Percentiles rank a stretch among this genome's conserved stretches.
phyloP scores from a whole-genome alignment of 495 filamentous ascomycete species.

The Parathielavia appendiculata region DNA sequence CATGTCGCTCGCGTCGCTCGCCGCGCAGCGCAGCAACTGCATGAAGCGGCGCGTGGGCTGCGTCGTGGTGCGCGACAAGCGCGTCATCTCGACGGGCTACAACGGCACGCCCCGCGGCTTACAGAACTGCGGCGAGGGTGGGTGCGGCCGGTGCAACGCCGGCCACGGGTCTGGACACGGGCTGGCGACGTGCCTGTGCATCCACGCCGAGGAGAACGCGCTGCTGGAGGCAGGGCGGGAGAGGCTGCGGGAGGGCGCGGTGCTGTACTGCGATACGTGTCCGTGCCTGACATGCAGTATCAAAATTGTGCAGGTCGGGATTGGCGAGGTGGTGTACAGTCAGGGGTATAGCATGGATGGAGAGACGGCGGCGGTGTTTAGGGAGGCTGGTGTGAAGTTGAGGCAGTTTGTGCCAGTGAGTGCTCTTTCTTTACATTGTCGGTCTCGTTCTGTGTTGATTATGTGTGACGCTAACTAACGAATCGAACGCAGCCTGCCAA shows the following conservation, averaged over 20 bases:
- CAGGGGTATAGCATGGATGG: slow-evolving; percentile 91
- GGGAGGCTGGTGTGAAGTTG: slow-evolving; percentile 67
- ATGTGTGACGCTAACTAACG: not conserved
- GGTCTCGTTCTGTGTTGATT: not conserved
- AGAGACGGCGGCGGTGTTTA: slow-evolving; percentile 73
- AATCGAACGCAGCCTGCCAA: slow-evolving; percentile 43
- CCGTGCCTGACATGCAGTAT: slow-evolving; percentile 98
- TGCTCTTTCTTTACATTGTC: slow-evolving; percentile 15
- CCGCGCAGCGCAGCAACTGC: slow-evolving; percentile 88
- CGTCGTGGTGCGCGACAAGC: slow-evolving; percentile 81
- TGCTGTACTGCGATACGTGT: slow-evolving; percentile 94
- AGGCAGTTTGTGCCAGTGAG: slow-evolving; percentile 79
- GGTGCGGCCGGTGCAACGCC: slow-evolving; percentile 80
- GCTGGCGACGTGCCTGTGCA: slow-evolving; percentile 81
- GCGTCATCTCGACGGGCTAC: slow-evolving; percentile 95
- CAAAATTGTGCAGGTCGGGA: slow-evolving; percentile 94
- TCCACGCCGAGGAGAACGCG: slow-evolving; percentile 97
- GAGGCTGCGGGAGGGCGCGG: slow-evolving; percentile 70
- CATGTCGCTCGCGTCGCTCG: slow-evolving; percentile 89
- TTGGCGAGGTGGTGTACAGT: slow-evolving; percentile 89
- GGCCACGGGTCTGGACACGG: slow-evolving; percentile 62
- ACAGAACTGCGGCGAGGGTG: slow-evolving; percentile 87
- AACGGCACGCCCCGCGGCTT: slow-evolving; percentile 89
- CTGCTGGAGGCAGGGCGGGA: slow-evolving; percentile 90
- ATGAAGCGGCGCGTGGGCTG: slow-evolving; percentile 97